These are phyloP conservation scores for Acanthamoeba triangularis DNA, from an alignment of 208 protist genomes.

Conservation along the genomic window DNA sequence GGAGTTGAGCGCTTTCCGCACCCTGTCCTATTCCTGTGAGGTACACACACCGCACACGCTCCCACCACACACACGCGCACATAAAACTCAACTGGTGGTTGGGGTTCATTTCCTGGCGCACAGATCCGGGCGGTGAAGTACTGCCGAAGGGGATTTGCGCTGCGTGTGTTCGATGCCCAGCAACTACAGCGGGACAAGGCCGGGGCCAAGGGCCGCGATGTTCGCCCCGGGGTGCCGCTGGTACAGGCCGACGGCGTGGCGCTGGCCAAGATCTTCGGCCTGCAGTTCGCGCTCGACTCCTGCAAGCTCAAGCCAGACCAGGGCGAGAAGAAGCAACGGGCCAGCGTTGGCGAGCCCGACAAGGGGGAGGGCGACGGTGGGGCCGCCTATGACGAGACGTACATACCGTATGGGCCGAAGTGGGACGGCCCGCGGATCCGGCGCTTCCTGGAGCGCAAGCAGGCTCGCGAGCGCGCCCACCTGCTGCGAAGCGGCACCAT, in stretches of 20 bases:
- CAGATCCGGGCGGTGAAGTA: neutral
- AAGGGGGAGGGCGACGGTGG: neutral
- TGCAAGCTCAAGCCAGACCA: neutral
- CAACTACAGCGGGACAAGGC: neutral
- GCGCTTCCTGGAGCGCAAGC: neutral
- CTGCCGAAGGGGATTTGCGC: neutral
- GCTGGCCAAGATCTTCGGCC: neutral
- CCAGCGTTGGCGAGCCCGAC: neutral
- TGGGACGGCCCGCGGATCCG: neutral
- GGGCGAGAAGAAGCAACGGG: neutral
- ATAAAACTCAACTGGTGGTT: neutral
- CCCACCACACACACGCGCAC: neutral
- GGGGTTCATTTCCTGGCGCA: neutral
- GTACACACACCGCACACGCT: too few relatives aligned
- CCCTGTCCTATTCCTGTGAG: neutral
- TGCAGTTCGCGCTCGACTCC: neutral
- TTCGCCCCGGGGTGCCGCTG: neutral
- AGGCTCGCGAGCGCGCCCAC: neutral
- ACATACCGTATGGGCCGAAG: neutral
- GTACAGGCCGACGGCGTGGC: neutral
- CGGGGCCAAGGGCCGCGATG: too few relatives aligned
- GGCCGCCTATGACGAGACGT: neutral
- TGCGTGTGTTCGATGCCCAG: neutral
- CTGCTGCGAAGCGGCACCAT: neutral
- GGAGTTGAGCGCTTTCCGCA: neutral